phyloP scores from a whole-genome alignment of 305 asterid species.

The Nicotiana rustica region DNA sequence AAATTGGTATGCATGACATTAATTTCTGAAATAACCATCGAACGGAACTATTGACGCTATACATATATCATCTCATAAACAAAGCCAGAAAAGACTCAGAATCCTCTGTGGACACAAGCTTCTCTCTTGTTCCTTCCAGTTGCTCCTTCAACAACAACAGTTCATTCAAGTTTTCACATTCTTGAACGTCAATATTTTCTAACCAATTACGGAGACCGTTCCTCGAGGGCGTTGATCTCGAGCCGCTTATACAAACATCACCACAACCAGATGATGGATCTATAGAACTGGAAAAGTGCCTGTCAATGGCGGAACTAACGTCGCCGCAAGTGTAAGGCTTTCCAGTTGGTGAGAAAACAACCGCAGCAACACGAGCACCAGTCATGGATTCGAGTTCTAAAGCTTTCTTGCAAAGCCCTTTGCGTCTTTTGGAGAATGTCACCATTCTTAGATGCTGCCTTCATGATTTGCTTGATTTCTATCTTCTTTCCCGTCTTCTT shows the following conservation, averaged over 20 bases:
- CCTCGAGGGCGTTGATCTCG: neutral
- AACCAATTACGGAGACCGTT: neutral
- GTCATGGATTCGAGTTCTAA: conserved; percentile 1
- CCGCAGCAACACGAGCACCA: neutral
- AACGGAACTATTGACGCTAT: too few species aligned
- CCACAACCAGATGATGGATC: too few species aligned
- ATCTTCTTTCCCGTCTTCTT: conserved; percentile 29
- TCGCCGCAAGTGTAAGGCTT: conserved; percentile 17
- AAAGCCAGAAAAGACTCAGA: neutral
- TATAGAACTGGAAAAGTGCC: neutral
- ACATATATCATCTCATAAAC: neutral
- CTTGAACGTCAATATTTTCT: neutral
- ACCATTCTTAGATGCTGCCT: conserved; percentile 27
- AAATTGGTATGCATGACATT: too few species aligned
- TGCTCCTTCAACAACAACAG: neutral
- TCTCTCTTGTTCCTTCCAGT: conserved; percentile 18
- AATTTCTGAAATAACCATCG: too few species aligned
- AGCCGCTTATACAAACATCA: neutral
- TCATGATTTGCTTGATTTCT: conserved; percentile 25
- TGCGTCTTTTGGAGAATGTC: conserved; percentile 31
- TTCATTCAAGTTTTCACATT: conserved; percentile 4
- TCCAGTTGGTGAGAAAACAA: conserved; percentile 25
- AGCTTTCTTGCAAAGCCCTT: conserved; percentile 28
- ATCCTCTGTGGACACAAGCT: neutral
- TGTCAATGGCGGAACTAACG: neutral